Evolutionary conservation across 1,284 basidiomycete genomes (phyloP).

Genomic region (Phlebopus sp.): DNA sequence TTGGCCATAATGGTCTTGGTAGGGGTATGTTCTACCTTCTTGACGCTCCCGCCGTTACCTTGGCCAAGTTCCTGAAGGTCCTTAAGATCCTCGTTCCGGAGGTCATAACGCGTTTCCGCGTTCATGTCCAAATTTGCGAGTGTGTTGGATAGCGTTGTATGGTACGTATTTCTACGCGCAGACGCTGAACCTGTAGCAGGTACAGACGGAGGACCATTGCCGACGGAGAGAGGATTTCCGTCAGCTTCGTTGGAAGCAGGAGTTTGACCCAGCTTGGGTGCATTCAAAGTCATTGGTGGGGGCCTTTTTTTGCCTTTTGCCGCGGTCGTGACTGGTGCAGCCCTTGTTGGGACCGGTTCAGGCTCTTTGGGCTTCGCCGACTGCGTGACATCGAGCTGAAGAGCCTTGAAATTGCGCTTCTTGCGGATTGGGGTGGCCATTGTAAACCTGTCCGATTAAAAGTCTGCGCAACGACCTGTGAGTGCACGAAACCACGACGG

Average conservation of each 20-base stretch:
- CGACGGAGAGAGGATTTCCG: constrained; percentile 37
- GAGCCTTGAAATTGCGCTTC: constrained; percentile 78
- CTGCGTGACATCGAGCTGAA: constrained; percentile 58
- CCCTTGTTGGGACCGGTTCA: constrained; percentile 36
- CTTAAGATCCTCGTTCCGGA: constrained; percentile 80
- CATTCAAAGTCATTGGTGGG: constrained; percentile 56
- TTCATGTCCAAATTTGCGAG: constrained; percentile 74
- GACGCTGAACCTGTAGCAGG: constrained; percentile 40
- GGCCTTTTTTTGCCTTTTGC: constrained; percentile 55
- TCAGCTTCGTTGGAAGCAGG: constrained; percentile 38
- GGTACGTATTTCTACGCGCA: constrained; percentile 58
- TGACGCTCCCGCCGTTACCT: constrained; percentile 98
- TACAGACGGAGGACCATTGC: constrained; percentile 38
- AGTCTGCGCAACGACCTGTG: constrained; percentile 3
- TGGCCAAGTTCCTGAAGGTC: constrained; percentile 88
- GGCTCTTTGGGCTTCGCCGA: constrained; percentile 42
- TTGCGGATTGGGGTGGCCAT: constrained; percentile 60
- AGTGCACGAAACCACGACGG: constrained; percentile 6
- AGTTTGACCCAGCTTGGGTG: constrained; percentile 45
- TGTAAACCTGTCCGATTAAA: constrained; percentile 2
- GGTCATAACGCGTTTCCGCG: constrained; percentile 70
- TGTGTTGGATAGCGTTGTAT: constrained; percentile 70
- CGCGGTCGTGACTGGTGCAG: constrained; percentile 32
- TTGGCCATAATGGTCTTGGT: constrained; percentile 91
- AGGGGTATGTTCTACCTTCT: constrained; percentile 91